These are phyloP conservation scores for Endocalyx cinctus DNA, from an alignment of 2,329 filamentous ascomycete genomes.

Conservation along the genomic window DNA sequence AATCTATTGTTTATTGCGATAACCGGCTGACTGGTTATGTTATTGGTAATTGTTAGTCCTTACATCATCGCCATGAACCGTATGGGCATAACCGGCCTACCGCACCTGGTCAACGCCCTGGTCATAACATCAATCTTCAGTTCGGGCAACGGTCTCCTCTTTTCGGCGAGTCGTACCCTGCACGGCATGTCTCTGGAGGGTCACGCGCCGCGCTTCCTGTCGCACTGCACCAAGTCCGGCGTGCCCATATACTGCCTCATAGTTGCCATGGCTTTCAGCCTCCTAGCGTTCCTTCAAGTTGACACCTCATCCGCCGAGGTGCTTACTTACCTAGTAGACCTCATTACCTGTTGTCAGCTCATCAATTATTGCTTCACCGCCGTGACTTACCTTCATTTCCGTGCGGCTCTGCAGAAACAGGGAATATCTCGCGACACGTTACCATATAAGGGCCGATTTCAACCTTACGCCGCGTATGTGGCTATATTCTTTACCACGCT, in stretches of 20 bases:
- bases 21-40: no score
- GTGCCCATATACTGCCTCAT: conserved; percentile 58
- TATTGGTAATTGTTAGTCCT: conserved; percentile 31
- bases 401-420: conserved; percentile 15
- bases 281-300: conserved; percentile 10
- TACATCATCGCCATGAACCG: conserved; percentile 50
- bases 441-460: conserved; percentile 9
- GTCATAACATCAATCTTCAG: conserved; percentile 52
- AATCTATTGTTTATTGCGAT: no score
- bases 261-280: conserved; percentile 50
- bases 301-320: conserved; percentile 7
- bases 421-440: conserved; percentile 19
- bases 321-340: conserved; percentile 9
- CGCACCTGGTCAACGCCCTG: conserved; percentile 55
- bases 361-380: conserved; percentile 9
- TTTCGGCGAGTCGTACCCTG: conserved; percentile 51
- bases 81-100: conserved; percentile 44
- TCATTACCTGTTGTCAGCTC: conserved; percentile 8
- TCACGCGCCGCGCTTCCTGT: conserved; percentile 44
- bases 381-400: conserved; percentile 9
- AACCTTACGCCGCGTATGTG: conserved; percentile 8
- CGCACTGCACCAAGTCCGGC: conserved; percentile 45
- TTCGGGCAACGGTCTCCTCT: conserved; percentile 54
- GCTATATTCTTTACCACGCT: conserved; percentile 8
- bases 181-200: conserved; percentile 51